These are phyloP conservation scores for Vickermania spadyakhi DNA, from an alignment of 208 protist species.

Conservation along the genomic window DNA sequence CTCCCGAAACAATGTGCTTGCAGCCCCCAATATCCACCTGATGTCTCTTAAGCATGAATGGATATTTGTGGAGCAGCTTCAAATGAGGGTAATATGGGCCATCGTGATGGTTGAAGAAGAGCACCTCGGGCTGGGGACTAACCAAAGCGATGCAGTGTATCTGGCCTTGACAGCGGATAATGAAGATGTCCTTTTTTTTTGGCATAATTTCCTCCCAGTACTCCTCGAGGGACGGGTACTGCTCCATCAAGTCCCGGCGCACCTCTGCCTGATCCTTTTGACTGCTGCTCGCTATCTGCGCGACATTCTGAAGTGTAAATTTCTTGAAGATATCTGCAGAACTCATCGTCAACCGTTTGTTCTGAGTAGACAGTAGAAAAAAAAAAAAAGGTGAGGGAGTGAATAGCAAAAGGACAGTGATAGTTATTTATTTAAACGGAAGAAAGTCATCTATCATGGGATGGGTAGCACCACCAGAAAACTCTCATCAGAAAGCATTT, in stretches of 20 bases:
- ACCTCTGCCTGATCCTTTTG: slow-evolving; percentile 88
- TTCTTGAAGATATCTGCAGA: slow-evolving; percentile 84
- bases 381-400: no score
- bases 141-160: slow-evolving; percentile 90
- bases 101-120: slow-evolving; percentile 95
- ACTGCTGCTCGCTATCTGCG: slow-evolving; percentile 80
- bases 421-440: no score
- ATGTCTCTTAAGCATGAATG: slow-evolving; percentile 91
- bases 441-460: no score
- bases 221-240: slow-evolving; percentile 76
- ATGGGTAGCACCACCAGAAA: no score
- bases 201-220: slow-evolving; percentile 93
- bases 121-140: slow-evolving; percentile 86
- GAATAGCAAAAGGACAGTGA: no score
- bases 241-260: slow-evolving; percentile 67
- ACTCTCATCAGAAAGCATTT: no score
- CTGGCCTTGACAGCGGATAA: slow-evolving; percentile 91
- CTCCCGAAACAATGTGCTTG: slow-evolving; percentile 94
- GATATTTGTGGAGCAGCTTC: slow-evolving; percentile 96
- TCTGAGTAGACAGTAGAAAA: no score
- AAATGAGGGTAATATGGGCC: slow-evolving; percentile 94
- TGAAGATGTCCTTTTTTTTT: slow-evolving; percentile 86
- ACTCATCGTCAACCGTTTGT: no score
- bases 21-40: slow-evolving; percentile 97
- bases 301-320: slow-evolving; percentile 85